Evolutionary conservation across 2,329 filamentous ascomycete genomes (phyloP).

Genomic region (Colletotrichum simmondsii): DNA sequence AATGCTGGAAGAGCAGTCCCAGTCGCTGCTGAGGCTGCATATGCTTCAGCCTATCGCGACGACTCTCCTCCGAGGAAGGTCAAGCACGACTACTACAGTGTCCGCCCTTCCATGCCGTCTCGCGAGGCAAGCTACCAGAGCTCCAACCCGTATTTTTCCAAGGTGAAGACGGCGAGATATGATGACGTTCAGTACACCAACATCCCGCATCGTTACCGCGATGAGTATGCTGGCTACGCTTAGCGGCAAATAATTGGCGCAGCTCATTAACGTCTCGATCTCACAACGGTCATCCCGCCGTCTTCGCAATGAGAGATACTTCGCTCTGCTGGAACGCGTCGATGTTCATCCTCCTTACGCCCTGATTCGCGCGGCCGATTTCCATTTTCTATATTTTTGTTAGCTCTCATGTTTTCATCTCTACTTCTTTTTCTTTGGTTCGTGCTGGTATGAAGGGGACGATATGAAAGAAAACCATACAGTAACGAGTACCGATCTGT

Average conservation of each 20-base stretch:
- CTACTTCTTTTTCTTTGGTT: slow-evolving; percentile 24
- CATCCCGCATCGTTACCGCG: slow-evolving; percentile 40
- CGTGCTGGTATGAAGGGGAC: slow-evolving; percentile 28
- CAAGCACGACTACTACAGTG: slow-evolving; percentile 28
- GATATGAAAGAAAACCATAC: slow-evolving; percentile 30
- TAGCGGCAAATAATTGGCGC: neutral
- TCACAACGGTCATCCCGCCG: neutral
- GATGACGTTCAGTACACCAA: slow-evolving; percentile 47
- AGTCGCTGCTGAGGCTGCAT: slow-evolving; percentile 28
- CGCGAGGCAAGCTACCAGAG: slow-evolving; percentile 45
- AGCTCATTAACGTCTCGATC: neutral
- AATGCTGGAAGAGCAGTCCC: slow-evolving; percentile 41
- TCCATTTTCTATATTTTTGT: neutral
- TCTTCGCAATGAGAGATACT: slow-evolving; percentile 9
- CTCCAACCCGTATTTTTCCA: slow-evolving; percentile 39
- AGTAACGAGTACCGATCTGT: slow-evolving; percentile 36
- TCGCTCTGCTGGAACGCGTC: slow-evolving; percentile 27
- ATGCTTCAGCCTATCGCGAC: slow-evolving; percentile 38
- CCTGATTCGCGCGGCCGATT: neutral
- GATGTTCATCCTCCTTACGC: neutral
- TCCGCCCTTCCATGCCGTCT: slow-evolving; percentile 42
- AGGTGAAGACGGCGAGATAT: slow-evolving; percentile 47
- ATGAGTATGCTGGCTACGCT: slow-evolving; percentile 29
- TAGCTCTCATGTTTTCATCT: slow-evolving; percentile 7
- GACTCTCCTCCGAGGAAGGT: slow-evolving; percentile 20